phyloP scores from a whole-genome alignment of 441 rosid species.

The Manihot esculenta region DNA sequence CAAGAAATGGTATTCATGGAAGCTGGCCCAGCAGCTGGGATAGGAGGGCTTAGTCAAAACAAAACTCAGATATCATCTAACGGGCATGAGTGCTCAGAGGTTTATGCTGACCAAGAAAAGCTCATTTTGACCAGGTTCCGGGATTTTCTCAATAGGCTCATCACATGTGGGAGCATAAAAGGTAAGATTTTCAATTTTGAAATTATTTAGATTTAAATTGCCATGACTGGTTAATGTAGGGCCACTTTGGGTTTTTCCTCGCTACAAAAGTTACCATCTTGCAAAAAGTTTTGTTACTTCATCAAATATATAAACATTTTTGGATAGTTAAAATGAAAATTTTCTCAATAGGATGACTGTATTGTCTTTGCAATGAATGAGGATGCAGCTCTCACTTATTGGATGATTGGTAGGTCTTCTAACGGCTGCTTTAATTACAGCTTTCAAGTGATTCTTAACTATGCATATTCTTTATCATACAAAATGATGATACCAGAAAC shows the following conservation, averaged over 20 bases:
- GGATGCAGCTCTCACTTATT: neutral
- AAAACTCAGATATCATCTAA: constrained; percentile 26
- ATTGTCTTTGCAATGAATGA: constrained; percentile 1
- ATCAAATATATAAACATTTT: constrained; percentile 3
- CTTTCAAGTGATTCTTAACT: neutral
- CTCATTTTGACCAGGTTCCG: constrained; percentile 53
- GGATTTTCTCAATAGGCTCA: constrained; percentile 57
- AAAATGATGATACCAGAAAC: neutral
- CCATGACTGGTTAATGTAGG: neutral
- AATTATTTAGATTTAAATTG: constrained; percentile 5
- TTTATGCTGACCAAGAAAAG: constrained; percentile 65
- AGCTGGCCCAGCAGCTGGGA: constrained; percentile 35
- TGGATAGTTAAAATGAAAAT: neutral
- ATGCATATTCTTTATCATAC: neutral
- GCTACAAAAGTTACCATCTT: neutral
- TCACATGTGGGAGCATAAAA: constrained; percentile 50
- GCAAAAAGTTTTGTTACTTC: neutral
- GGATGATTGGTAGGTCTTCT: neutral
- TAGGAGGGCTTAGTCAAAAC: constrained; percentile 21
- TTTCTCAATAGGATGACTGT: neutral
- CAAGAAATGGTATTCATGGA: constrained; percentile 33
- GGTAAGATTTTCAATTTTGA: constrained; percentile 39
- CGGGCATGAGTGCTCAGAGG: constrained; percentile 36
- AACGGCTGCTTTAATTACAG: neutral
- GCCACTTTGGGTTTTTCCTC: neutral